phyloP scores from a whole-genome alignment of 73 alveolate genomes.

The Symbiodinium pilosum region DNA sequence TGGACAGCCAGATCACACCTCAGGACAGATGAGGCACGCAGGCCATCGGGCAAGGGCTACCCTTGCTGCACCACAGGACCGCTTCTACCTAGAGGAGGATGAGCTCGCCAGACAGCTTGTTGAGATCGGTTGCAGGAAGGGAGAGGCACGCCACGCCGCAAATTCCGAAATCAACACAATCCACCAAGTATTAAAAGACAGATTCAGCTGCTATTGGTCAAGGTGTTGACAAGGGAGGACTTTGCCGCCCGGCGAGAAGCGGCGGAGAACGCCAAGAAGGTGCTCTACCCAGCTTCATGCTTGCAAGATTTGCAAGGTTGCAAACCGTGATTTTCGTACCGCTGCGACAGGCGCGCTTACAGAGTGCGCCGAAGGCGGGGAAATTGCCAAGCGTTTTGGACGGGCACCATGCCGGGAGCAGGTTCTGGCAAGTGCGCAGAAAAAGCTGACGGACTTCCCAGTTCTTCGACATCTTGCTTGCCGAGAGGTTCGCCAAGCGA shows the following conservation, averaged over 20 bases:
- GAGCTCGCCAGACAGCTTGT: conserved; percentile 99
- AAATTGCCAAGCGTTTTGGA: background rate
- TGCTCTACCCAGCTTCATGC: background rate
- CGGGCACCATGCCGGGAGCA: background rate
- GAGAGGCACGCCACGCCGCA: conserved; percentile 96
- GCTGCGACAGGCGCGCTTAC: conserved; percentile 54
- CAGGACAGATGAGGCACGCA: conserved; percentile 41
- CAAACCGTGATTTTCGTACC: background rate
- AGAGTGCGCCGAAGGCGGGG: conserved; percentile 90
- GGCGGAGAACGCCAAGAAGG: conserved; percentile 98
- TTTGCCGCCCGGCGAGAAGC: conserved; percentile 98
- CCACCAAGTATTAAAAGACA: background rate
- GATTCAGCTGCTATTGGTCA: background rate
- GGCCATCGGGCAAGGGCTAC: too few species aligned
- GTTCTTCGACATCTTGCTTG: conserved; percentile 98
- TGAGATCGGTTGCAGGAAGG: conserved; percentile 98
- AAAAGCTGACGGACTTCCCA: conserved; percentile 96
- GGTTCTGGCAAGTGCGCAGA: conserved; percentile 97
- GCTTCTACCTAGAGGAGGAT: conserved; percentile 98
- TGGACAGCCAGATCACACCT: conserved; percentile 98
- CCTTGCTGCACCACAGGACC: conserved; percentile 95
- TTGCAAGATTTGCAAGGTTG: background rate
- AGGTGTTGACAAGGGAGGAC: conserved; percentile 98
- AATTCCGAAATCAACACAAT: too few species aligned
- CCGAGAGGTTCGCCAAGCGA: conserved; percentile 77